These are phyloP conservation scores for Pseudogymnoascus sp. DNA, from an alignment of 2,329 filamentous ascomycete genomes.

Conservation along the genomic window DNA sequence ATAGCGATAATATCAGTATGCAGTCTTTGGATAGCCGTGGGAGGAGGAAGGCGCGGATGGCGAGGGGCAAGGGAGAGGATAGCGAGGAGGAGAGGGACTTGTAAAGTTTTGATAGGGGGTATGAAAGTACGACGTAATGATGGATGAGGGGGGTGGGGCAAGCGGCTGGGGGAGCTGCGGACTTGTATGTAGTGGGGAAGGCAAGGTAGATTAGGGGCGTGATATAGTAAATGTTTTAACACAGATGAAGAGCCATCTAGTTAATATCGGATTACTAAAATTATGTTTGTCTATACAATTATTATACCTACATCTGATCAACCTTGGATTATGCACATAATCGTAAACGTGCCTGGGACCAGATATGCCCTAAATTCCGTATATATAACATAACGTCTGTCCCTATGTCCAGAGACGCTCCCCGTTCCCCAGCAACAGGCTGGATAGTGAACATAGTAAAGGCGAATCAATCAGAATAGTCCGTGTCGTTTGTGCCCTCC, in stretches of 20 bases:
- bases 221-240: slow-evolving; percentile 6
- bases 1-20: slow-evolving; percentile 45
- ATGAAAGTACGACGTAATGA: slow-evolving; percentile 3
- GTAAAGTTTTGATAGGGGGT: neutral
- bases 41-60: slow-evolving; percentile 34
- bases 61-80: slow-evolving; percentile 2
- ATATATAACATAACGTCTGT: too few species aligned
- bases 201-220: neutral
- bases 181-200: neutral
- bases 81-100: slow-evolving; percentile 5
- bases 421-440: too few species aligned
- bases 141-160: neutral
- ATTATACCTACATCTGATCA: neutral
- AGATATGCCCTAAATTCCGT: neutral
- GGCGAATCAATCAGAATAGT: too few species aligned
- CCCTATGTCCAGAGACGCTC: too few species aligned
- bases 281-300: neutral
- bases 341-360: neutral
- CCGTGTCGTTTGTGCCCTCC: too few species aligned
- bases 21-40: slow-evolving; percentile 53
- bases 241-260: neutral
- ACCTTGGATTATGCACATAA: neutral
- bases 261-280: neutral
- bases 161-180: neutral
- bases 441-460: too few species aligned